A percentile compares a stretch with the other conserved stretches of the same genome.
Conservation (phyloP, 768 basidiomycete species). For the Boletellus ananiceps region DNA sequence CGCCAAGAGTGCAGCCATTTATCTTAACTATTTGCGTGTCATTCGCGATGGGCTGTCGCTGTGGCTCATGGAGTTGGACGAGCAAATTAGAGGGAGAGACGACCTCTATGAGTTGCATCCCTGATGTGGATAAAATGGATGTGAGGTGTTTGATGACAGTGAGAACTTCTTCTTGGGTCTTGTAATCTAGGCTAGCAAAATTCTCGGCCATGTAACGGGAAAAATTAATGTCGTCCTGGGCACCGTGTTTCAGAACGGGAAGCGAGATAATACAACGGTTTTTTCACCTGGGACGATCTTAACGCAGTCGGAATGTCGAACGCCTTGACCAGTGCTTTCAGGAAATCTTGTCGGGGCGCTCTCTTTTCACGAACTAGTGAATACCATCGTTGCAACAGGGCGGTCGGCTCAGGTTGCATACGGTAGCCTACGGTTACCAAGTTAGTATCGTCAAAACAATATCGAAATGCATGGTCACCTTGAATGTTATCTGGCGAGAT, state of each 20-base stretch:
- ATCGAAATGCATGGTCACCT: constrained; percentile 38
- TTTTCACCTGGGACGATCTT: constrained; percentile 52
- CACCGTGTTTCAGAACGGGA: not conserved
- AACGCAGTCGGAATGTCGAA: constrained; percentile 69
- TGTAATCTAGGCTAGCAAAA: constrained; percentile 88
- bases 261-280: not conserved
- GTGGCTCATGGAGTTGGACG: constrained; percentile 47
- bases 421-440: constrained; percentile 52
- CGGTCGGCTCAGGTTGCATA: constrained; percentile 56
- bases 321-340: constrained; percentile 74
- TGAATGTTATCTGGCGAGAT: constrained; percentile 43
- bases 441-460: not conserved
- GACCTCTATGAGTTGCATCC: constrained; percentile 74
- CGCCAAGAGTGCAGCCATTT: not conserved
- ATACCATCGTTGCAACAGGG: constrained; percentile 88
- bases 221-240: constrained; percentile 79
- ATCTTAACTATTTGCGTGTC: not conserved
- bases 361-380: constrained; percentile 88
- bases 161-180: constrained; percentile 89
- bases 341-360: constrained; percentile 77
- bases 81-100: constrained; percentile 69
- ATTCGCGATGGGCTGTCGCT: constrained; percentile 3
- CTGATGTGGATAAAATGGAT: constrained; percentile 68
- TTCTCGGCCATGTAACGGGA: constrained; percentile 94
- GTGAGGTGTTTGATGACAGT: constrained; percentile 80